A percentile compares a stretch with the other conserved stretches of the same genome.
These are phyloP conservation scores for Ampelomyces quisqualis DNA, from an alignment of 2,329 filamentous ascomycete species.

Conservation along the genomic window DNA sequence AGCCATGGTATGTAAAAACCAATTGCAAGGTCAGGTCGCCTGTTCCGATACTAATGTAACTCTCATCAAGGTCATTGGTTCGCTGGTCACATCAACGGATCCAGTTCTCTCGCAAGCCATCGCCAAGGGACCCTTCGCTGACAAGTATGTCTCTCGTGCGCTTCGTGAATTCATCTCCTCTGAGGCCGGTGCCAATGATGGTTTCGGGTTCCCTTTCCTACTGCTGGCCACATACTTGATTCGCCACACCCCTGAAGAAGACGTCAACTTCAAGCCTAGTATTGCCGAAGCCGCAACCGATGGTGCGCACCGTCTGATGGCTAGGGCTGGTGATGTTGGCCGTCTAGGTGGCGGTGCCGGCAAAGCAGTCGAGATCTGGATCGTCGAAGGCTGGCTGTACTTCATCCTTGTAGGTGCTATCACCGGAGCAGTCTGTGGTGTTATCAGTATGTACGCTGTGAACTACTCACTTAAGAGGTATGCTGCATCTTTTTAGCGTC, in stretches of 20 bases:
- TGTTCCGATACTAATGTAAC: too few species aligned
- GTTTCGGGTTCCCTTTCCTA: slow-evolving; percentile 63
- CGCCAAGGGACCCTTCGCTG: slow-evolving; percentile 63
- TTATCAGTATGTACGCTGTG: slow-evolving; percentile 50
- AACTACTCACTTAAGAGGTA: slow-evolving; percentile 42
- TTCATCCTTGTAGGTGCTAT: slow-evolving; percentile 56
- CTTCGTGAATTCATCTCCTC: slow-evolving; percentile 63
- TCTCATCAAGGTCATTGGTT: slow-evolving; percentile 47
- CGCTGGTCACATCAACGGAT: slow-evolving; percentile 63
- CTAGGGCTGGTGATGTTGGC: slow-evolving; percentile 39
- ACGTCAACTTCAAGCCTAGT: slow-evolving; percentile 26
- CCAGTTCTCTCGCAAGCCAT: slow-evolving; percentile 63
- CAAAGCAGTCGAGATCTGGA: slow-evolving; percentile 58
- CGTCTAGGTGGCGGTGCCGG: slow-evolving; percentile 55
- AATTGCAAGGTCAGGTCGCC: too few species aligned
- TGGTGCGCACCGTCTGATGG: slow-evolving; percentile 25
- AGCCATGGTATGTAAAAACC: slow-evolving; percentile 52
- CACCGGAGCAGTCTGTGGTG: slow-evolving; percentile 57
- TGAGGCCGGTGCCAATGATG: slow-evolving; percentile 63
- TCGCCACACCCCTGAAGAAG: slow-evolving; percentile 51
- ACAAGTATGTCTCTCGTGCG: slow-evolving; percentile 60
- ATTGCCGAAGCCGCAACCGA: slow-evolving; percentile 12
- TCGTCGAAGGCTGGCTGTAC: slow-evolving; percentile 62
- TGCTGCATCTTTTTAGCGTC: not conserved
- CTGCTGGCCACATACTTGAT: slow-evolving; percentile 59